Conservation (phyloP, 768 basidiomycete genomes). For the Pulveroboletus sp. region DNA sequence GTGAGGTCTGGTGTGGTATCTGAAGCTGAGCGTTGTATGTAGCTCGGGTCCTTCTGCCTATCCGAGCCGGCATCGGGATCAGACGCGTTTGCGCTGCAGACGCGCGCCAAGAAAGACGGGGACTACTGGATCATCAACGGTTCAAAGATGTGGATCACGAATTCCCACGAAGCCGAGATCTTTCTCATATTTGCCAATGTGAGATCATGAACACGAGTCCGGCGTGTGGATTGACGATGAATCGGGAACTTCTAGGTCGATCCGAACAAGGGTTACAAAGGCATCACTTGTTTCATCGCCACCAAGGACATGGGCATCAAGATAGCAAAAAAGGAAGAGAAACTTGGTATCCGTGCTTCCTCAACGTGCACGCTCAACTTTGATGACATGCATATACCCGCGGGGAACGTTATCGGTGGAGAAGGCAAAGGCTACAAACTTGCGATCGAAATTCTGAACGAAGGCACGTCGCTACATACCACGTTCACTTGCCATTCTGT, state of each 20-base stretch:
- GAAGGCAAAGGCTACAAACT: conserved; percentile 94
- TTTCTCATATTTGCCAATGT: conserved; percentile 96
- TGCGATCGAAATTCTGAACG: conserved; percentile 95
- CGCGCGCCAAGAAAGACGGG: conserved; percentile 85
- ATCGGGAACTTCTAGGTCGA: conserved; percentile 61
- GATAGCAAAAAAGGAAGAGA: conserved; percentile 98
- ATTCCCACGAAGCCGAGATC: conserved; percentile 86
- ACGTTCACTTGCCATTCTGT: not conserved
- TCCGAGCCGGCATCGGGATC: conserved; percentile 93
- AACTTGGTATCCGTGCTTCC: conserved; percentile 93
- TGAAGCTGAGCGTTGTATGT: conserved; percentile 3
- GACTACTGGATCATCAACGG: conserved; percentile 87
- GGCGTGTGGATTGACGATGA: not conserved
- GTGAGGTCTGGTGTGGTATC: not conserved
- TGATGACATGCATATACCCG: conserved; percentile 84
- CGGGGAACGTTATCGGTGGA: conserved; percentile 87
- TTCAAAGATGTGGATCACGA: conserved; percentile 99
- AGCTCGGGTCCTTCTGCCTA: conserved; percentile 96
- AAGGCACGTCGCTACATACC: conserved; percentile 45
- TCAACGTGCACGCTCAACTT: conserved; percentile 94
- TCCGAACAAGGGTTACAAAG: conserved; percentile 94
- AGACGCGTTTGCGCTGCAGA: conserved; percentile 95
- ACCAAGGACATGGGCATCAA: conserved; percentile 96
- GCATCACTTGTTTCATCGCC: conserved; percentile 96
- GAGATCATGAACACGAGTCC: conserved; percentile 19